Evolutionary conservation across 257 asterid species (phyloP).

Genomic region (Lavandula angustifolia): DNA sequence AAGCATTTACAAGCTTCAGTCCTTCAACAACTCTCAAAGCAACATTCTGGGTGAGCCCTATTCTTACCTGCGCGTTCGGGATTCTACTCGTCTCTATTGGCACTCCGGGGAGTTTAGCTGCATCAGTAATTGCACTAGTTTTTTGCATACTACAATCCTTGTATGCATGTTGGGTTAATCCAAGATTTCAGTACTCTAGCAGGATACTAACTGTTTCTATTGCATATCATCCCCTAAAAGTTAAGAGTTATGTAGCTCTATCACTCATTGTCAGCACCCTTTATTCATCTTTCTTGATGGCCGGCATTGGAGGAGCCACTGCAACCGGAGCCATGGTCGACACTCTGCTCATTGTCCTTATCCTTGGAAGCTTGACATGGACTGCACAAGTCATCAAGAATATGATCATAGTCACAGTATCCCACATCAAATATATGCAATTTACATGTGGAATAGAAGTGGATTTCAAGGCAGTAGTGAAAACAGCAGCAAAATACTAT

Average conservation of each 20-base stretch:
- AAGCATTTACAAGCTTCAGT: slow-evolving; percentile 32
- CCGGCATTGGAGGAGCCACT: slow-evolving; percentile 57
- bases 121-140: slow-evolving; percentile 38
- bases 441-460: slow-evolving; percentile 48
- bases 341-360: slow-evolving; percentile 43
- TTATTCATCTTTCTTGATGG: slow-evolving; percentile 43
- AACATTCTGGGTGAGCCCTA: slow-evolving; percentile 62
- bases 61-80: slow-evolving; percentile 50
- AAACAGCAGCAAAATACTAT: slow-evolving; percentile 39
- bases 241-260: slow-evolving; percentile 31
- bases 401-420: slow-evolving; percentile 46
- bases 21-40: slow-evolving; percentile 47
- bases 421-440: slow-evolving; percentile 52
- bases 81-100: slow-evolving; percentile 51
- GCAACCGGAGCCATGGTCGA: slow-evolving; percentile 37
- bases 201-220: slow-evolving; percentile 42
- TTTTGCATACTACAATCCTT: slow-evolving; percentile 47
- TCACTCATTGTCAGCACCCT: slow-evolving; percentile 36
- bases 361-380: slow-evolving; percentile 55
- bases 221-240: slow-evolving; percentile 44
- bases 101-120: slow-evolving; percentile 50
- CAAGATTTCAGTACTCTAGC: slow-evolving; percentile 41
- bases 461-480: slow-evolving; percentile 36
- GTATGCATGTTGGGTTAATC: slow-evolving; percentile 62
- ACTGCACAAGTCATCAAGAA: slow-evolving; percentile 51